Evolutionary conservation across 805 yeast species (phyloP).

Genomic region (Candida quercuum): DNA sequence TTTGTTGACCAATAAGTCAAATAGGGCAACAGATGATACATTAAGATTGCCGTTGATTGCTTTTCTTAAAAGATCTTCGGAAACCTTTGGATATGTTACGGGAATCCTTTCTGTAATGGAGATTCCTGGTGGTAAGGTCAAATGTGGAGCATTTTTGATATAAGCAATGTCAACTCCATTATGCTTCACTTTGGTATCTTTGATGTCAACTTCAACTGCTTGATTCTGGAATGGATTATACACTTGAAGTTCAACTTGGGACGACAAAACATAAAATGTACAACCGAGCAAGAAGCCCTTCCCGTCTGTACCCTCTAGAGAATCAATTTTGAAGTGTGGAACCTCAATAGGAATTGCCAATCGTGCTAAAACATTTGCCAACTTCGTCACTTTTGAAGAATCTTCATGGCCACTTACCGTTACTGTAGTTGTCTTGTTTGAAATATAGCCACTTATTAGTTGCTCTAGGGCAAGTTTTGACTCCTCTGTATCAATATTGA

Average conservation of each 20-base stretch:
- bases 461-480: conserved; percentile 24
- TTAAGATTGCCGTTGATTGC: conserved; percentile 47
- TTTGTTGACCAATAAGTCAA: conserved; percentile 34
- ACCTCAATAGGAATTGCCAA: conserved; percentile 24
- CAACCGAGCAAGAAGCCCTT: conserved; percentile 42
- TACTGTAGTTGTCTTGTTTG: conserved; percentile 31
- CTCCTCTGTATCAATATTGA: conserved; percentile 12
- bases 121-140: conserved; percentile 47
- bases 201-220: conserved; percentile 36
- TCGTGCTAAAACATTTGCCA: conserved; percentile 22
- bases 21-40: conserved; percentile 40
- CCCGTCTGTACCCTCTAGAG: conserved; percentile 7
- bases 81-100: conserved; percentile 35
- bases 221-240: conserved; percentile 49
- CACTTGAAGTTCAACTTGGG: conserved; percentile 48
- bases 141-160: conserved; percentile 33
- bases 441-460: conserved; percentile 33
- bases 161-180: conserved; percentile 43
- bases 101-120: conserved; percentile 46
- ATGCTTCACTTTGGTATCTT: conserved; percentile 43
- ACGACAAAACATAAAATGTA: conserved; percentile 48
- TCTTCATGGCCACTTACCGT: conserved; percentile 25
- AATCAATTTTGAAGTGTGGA: conserved; percentile 23
- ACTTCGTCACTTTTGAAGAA: conserved; percentile 16
- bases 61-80: conserved; percentile 42